phyloP scores from a whole-genome alignment of 257 asterid genomes.

The Agastache rugosa region DNA sequence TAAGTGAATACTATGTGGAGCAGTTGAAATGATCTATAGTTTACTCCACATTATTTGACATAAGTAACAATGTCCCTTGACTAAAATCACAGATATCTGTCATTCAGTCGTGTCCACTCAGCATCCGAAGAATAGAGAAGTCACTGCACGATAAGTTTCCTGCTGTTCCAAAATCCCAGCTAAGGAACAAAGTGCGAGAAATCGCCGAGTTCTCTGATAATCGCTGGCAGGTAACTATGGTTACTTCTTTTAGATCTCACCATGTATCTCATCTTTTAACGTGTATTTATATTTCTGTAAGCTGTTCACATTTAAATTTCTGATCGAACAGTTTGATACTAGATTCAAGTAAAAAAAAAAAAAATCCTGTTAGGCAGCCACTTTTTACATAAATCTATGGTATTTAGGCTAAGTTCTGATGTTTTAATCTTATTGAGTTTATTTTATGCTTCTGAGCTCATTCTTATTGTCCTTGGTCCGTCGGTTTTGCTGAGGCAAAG shows the following conservation, averaged over 20 bases:
- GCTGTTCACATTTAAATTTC: neutral
- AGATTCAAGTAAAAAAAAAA: neutral
- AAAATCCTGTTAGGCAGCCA: neutral
- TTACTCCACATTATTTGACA: neutral
- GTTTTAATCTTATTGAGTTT: neutral
- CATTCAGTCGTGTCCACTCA: conserved; percentile 63
- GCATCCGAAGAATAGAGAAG: conserved; percentile 65
- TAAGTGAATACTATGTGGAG: conserved; percentile 45
- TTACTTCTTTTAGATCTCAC: conserved; percentile 15
- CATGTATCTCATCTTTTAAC: neutral
- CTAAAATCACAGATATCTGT: conserved; percentile 54
- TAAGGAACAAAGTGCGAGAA: conserved; percentile 83
- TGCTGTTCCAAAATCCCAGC: conserved; percentile 58
- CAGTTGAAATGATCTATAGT: neutral
- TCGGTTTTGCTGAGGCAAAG: neutral
- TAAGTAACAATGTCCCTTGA: neutral
- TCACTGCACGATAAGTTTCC: conserved; percentile 67
- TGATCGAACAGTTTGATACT: neutral
- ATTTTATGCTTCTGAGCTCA: neutral
- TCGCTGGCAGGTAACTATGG: conserved; percentile 79
- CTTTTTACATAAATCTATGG: neutral
- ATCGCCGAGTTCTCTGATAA: conserved; percentile 71
- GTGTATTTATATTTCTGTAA: neutral
- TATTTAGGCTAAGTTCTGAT: neutral
- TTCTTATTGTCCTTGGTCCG: neutral